Conservation (phyloP, 2,329 filamentous ascomycete species). For the Trichoderma sp. region DNA sequence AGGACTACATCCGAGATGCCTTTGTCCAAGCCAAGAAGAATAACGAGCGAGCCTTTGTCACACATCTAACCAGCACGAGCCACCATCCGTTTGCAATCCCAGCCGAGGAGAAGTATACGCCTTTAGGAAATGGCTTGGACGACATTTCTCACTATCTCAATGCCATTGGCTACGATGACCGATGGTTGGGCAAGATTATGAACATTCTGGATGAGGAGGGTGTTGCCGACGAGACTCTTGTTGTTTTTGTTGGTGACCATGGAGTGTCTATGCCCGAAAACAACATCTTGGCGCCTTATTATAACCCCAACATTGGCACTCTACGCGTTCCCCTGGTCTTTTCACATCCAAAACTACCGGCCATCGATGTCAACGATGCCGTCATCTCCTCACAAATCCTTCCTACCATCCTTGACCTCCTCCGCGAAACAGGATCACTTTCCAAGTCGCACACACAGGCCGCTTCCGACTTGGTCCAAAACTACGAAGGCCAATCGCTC, state of each 20-base stretch:
- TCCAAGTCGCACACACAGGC: conserved; percentile 27
- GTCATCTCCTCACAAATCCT: conserved; percentile 36
- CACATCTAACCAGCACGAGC: conserved; percentile 37
- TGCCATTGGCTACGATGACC: conserved; percentile 34
- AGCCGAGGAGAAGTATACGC: conserved; percentile 28
- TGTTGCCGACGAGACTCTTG: conserved; percentile 34
- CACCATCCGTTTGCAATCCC: conserved; percentile 36
- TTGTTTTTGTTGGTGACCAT: conserved; percentile 36
- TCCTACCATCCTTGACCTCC: conserved; percentile 36
- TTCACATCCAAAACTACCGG: conserved; percentile 34
- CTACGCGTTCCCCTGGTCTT: conserved; percentile 35
- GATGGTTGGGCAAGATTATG: conserved; percentile 35
- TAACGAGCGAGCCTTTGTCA: conserved; percentile 34
- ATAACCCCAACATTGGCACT: conserved; percentile 35
- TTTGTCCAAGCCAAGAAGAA: conserved; percentile 32
- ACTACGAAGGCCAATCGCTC: conserved; percentile 38
- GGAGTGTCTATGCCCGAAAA: conserved; percentile 36
- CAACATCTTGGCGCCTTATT: conserved; percentile 32
- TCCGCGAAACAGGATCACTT: conserved; percentile 35
- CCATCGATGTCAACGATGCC: conserved; percentile 32
- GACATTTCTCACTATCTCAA: conserved; percentile 37
- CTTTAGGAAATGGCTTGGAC: conserved; percentile 29
- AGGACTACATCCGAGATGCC: conserved; percentile 35
- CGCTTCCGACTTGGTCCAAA: conserved; percentile 31
- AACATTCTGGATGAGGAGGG: conserved; percentile 32